Evolutionary conservation across 352 stramenopile species (phyloP).

Genomic region (Phytopythium sindhum): DNA sequence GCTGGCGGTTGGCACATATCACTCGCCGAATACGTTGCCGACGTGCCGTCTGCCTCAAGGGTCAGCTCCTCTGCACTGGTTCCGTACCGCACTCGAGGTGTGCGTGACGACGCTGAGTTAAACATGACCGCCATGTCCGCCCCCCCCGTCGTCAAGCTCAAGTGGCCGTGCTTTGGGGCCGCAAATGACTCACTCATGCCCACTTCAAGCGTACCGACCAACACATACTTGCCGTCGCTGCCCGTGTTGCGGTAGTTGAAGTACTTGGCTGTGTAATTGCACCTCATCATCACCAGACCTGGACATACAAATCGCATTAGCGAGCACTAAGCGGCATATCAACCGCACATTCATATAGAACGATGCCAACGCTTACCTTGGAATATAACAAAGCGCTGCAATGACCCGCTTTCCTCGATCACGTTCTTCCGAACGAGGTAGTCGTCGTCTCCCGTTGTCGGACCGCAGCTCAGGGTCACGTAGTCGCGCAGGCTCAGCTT

Average conservation of each 20-base stretch:
- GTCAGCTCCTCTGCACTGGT: conserved; percentile 20
- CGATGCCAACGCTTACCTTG: conserved; percentile 13
- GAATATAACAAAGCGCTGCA: conserved; percentile 48
- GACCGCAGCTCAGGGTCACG: conserved; percentile 65
- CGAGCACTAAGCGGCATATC: neutral
- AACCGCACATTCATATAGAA: neutral
- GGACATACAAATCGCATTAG: neutral
- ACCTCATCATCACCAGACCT: conserved; percentile 69
- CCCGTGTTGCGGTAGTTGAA: conserved; percentile 28
- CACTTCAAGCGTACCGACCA: conserved; percentile 31
- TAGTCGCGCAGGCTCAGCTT: conserved; percentile 36
- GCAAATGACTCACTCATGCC: conserved; percentile 47
- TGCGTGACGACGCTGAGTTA: conserved; percentile 55
- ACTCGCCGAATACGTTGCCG: conserved; percentile 47
- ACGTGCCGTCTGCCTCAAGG: conserved; percentile 26
- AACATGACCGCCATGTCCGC: conserved; percentile 69
- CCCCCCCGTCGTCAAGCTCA: conserved; percentile 50
- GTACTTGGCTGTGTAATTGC: conserved; percentile 62
- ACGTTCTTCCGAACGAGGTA: conserved; percentile 39
- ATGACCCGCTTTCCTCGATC: conserved; percentile 19
- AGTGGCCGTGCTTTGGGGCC: conserved; percentile 69
- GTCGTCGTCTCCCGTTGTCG: conserved; percentile 39
- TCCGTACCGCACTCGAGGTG: conserved; percentile 42
- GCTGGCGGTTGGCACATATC: conserved; percentile 68
- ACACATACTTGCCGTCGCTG: conserved; percentile 11